A percentile compares a stretch with the other conserved stretches of the same genome.
phyloP scores from a whole-genome alignment of 768 basidiomycete species.

The Phylloporus arenicola region DNA sequence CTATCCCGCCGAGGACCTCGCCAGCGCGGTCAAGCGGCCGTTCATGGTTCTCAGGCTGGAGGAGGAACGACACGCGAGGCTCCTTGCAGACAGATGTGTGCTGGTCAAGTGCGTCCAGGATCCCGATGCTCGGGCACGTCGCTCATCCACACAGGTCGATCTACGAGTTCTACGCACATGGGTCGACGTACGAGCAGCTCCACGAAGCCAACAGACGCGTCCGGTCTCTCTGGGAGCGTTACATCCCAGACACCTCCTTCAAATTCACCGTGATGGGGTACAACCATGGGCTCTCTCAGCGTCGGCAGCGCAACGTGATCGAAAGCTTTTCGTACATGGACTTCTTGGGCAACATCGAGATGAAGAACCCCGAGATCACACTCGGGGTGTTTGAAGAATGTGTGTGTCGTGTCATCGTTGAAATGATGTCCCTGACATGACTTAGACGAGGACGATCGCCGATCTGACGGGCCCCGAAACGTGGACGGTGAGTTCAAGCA shows the following conservation, averaged over 20 bases:
- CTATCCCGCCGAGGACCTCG: slow-evolving; percentile 41
- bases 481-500: slow-evolving; percentile 64
- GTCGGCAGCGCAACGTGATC: slow-evolving; percentile 60
- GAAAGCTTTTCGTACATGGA: slow-evolving; percentile 84
- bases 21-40: slow-evolving; percentile 48
- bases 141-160: slow-evolving; percentile 49
- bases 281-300: slow-evolving; percentile 68
- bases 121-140: not conserved
- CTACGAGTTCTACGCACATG: slow-evolving; percentile 74
- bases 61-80: slow-evolving; percentile 63
- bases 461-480: slow-evolving; percentile 46
- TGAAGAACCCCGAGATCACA: slow-evolving; percentile 71
- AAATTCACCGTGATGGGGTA: slow-evolving; percentile 72
- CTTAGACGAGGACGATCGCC: slow-evolving; percentile 48
- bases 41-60: slow-evolving; percentile 71
- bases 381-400: slow-evolving; percentile 86
- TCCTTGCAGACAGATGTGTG: slow-evolving; percentile 74
- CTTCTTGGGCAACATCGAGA: slow-evolving; percentile 72
- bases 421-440: not conserved
- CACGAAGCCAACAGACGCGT: slow-evolving; percentile 50
- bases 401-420: slow-evolving; percentile 31
- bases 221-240: slow-evolving; percentile 50
- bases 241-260: slow-evolving; percentile 66
- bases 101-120: slow-evolving; percentile 62
- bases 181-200: slow-evolving; percentile 60